phyloP scores from a whole-genome alignment of 2,329 filamentous ascomycete genomes.

The Diaporthe caulivora region DNA sequence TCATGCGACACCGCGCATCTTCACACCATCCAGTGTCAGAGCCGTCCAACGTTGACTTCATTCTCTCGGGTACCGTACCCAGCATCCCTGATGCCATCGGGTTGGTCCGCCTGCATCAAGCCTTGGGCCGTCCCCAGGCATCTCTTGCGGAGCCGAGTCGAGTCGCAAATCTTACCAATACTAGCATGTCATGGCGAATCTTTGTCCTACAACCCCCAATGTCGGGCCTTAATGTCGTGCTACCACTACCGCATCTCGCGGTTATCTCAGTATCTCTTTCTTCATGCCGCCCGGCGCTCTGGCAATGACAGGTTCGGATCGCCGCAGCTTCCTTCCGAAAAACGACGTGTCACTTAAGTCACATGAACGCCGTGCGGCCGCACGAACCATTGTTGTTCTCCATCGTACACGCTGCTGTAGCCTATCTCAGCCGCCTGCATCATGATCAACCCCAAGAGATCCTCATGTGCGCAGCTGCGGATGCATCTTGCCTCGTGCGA shows the following conservation, averaged over 20 bases:
- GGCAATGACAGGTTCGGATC: conserved; percentile 20
- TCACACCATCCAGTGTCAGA: conserved; percentile 15
- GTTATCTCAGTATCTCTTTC: conserved; percentile 27
- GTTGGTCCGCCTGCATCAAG: conserved; percentile 11
- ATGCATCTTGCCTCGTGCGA: conserved; percentile 8
- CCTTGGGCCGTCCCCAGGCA: background rate
- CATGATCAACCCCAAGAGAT: background rate
- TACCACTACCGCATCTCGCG: conserved; percentile 33
- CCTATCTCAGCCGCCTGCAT: conserved; percentile 10
- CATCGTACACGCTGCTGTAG: background rate
- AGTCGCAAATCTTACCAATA: conserved; percentile 27
- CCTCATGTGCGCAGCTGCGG: background rate
- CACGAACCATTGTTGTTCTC: background rate
- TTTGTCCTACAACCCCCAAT: conserved; percentile 29
- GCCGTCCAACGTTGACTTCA: background rate
- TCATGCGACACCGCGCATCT: conserved; percentile 16
- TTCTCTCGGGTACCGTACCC: background rate
- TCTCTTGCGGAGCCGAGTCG: background rate
- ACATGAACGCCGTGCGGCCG: background rate
- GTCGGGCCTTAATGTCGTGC: conserved; percentile 32
- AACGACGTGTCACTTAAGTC: conserved; percentile 28
- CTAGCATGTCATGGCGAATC: conserved; percentile 30
- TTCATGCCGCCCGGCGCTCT: conserved; percentile 23
- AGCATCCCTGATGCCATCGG: background rate
- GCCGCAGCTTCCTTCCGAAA: conserved; percentile 27